A percentile compares a stretch with the other conserved stretches of the same genome.
Evolutionary conservation across 768 basidiomycete species (phyloP).

Genomic region (Mycena alexandri): DNA sequence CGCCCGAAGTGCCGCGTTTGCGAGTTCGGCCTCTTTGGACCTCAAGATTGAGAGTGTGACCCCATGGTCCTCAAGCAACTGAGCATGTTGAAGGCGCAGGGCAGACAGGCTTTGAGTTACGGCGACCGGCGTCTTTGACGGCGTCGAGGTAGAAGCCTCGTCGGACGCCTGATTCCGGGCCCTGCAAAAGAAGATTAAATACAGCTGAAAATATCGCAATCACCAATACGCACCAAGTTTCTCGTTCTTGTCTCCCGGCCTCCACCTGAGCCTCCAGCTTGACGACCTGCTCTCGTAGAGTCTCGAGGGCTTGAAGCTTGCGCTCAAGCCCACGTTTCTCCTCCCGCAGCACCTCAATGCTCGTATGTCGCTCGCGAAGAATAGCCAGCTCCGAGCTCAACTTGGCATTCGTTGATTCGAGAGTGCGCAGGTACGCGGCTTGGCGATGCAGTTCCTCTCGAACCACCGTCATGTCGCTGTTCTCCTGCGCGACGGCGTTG

Average conservation of each 20-base stretch:
- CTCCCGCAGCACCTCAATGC: slow-evolving; percentile 78
- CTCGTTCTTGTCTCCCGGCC: slow-evolving; percentile 66
- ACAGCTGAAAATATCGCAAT: slow-evolving; percentile 6
- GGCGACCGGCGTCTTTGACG: slow-evolving; percentile 63
- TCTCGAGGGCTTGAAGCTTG: slow-evolving; percentile 63
- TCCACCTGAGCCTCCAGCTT: slow-evolving; percentile 76
- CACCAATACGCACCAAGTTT: slow-evolving; percentile 63
- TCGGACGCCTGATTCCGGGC: slow-evolving; percentile 46
- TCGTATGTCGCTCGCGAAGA: slow-evolving; percentile 68
- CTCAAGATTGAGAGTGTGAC: slow-evolving; percentile 65
- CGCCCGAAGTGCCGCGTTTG: slow-evolving; percentile 52
- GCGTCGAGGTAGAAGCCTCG: slow-evolving; percentile 42
- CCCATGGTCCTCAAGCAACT: slow-evolving; percentile 77
- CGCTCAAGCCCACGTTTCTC: slow-evolving; percentile 76
- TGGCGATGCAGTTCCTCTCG: slow-evolving; percentile 79
- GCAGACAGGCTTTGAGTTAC: slow-evolving; percentile 69
- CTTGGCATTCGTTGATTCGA: slow-evolving; percentile 72
- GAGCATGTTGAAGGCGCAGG: slow-evolving; percentile 73
- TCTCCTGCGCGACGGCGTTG: slow-evolving; percentile 56
- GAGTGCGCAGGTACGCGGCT: slow-evolving; percentile 66
- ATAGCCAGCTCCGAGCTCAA: slow-evolving; percentile 65
- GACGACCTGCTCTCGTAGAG: slow-evolving; percentile 66
- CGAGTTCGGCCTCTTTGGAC: slow-evolving; percentile 65
- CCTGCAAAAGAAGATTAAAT: slow-evolving; percentile 25
- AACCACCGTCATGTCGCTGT: slow-evolving; percentile 69